Percentiles rank a stretch among this genome's conserved stretches.
These are phyloP conservation scores for Trichoderma parareesei DNA, from an alignment of 495 filamentous ascomycete species.

Conservation along the genomic window DNA sequence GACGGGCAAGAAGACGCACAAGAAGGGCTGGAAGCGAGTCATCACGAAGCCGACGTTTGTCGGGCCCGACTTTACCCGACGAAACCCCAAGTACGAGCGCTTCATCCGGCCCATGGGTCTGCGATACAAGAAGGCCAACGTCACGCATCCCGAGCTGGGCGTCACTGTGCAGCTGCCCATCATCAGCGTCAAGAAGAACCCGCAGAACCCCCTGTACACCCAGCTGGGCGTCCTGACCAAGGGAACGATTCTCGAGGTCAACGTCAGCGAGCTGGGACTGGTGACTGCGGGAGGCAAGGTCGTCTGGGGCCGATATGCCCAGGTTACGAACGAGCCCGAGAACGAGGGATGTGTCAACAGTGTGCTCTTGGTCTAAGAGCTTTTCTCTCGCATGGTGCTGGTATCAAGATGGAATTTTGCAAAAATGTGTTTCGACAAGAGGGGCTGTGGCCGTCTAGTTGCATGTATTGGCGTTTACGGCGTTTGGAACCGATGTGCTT, in stretches of 20 bases:
- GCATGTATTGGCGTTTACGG: conserved; percentile 7
- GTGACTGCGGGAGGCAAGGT: conserved; percentile 91
- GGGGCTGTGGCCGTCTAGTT: neutral
- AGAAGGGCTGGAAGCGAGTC: conserved; percentile 87
- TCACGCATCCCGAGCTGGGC: conserved; percentile 77
- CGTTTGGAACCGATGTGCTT: conserved; percentile 2
- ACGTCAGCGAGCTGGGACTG: conserved; percentile 86
- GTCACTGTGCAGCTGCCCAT: conserved; percentile 94
- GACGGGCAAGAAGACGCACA: conserved; percentile 62
- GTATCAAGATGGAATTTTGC: neutral
- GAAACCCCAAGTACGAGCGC: conserved; percentile 91
- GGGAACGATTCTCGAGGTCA: conserved; percentile 93
- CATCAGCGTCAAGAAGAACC: conserved; percentile 95
- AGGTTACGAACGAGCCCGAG: conserved; percentile 69
- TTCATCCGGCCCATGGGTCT: conserved; percentile 71
- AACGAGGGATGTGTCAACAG: conserved; percentile 68
- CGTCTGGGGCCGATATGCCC: conserved; percentile 76
- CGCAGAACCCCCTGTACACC: conserved; percentile 88
- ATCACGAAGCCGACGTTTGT: conserved; percentile 68
- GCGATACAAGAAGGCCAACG: conserved; percentile 90
- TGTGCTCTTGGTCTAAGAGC: conserved; percentile 9
- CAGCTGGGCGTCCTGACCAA: conserved; percentile 90
- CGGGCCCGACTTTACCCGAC: conserved; percentile 81
- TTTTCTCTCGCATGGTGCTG: neutral
- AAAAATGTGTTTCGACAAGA: neutral